phyloP scores from a whole-genome alignment of 169 alveolate genomes.

The Cryptosporidium sp. region DNA sequence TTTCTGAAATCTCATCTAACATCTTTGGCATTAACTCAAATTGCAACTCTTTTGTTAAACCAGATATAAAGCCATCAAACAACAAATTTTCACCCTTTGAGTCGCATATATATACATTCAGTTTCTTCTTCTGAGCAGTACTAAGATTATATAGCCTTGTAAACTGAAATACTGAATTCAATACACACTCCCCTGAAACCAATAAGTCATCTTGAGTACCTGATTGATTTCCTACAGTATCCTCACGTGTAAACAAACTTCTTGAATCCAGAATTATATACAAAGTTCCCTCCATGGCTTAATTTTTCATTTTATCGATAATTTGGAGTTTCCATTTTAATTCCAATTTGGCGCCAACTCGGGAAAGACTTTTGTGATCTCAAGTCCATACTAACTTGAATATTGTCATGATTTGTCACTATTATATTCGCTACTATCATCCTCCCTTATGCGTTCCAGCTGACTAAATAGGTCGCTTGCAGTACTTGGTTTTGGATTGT shows the following conservation, averaged over 20 bases:
- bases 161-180: conserved; percentile 27
- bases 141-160: conserved; percentile 32
- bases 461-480: conserved; percentile 22
- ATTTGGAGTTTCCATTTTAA: not conserved
- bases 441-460: conserved; percentile 23
- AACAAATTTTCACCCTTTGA: conserved; percentile 18
- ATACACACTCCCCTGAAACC: conserved; percentile 41
- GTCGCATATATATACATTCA: conserved; percentile 27
- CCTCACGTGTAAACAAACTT: conserved; percentile 5
- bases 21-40: not conserved
- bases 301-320: not conserved
- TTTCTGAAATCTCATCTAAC: not conserved
- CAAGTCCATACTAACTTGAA: conserved; percentile 1
- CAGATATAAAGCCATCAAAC: conserved; percentile 47
- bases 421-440: conserved; percentile 43
- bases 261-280: conserved; percentile 57
- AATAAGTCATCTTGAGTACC: not conserved
- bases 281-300: conserved; percentile 43
- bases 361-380: not conserved
- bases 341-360: not conserved
- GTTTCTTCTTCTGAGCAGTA: conserved; percentile 19
- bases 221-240: not conserved
- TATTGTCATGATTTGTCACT: conserved; percentile 12
- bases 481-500: conserved; percentile 24
- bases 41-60: conserved; percentile 19